Base-by-base conservation (phyloP, 768 basidiomycete genomes). In the Phaeolepiota aurea region DNA sequence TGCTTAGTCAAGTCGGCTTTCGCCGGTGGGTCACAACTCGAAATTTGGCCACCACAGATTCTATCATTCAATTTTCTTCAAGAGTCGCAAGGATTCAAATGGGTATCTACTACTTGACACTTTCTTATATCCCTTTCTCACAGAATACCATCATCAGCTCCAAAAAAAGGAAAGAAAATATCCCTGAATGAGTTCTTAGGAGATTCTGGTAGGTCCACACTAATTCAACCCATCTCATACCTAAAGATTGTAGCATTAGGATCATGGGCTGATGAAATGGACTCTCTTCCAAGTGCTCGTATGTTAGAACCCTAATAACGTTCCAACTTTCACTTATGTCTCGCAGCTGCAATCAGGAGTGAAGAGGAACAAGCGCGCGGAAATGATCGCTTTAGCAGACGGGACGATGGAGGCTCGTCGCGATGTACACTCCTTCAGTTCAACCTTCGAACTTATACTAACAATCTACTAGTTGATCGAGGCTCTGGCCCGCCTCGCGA, bases 261-360 rank as follows among this genome's bases (percentile, higher is more conserved):
- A 54, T 93, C 89, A 56, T 99, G 96, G 96, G 96, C 96, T 4
- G 96, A 98, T 59, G 96, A 98, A 64, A 92, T 97, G 89, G 93
- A 96, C 49, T 53, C 74, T 20, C 74, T 98, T 46, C 94, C 94
- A 19, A 85, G 79, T 52, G 93, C 90, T 55, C 94, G 94, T 98
- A 68, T 68, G 92, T 72, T 28, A 20, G 23, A 9, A 10, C 32
- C 20, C 41, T 33, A 35, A 15, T 44, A 23, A 21, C 15, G 15
- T 25, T 41, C 34, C 37, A 40, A 46, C 34, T 31, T 38, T 38
- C 40, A 46, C 34, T 46, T 35, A 38, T 16, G 50, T 48, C 42
- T 45, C 44, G 43, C 52, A 86, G 87, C 88, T 44, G 78, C 88
- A 39, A 68, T 66, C 14, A 77, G 82, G 57, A 66, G 63, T 18